Base-by-base conservation (phyloP, 371 early-diverging fungal species). In the Chytridium lagenaria region DNA sequence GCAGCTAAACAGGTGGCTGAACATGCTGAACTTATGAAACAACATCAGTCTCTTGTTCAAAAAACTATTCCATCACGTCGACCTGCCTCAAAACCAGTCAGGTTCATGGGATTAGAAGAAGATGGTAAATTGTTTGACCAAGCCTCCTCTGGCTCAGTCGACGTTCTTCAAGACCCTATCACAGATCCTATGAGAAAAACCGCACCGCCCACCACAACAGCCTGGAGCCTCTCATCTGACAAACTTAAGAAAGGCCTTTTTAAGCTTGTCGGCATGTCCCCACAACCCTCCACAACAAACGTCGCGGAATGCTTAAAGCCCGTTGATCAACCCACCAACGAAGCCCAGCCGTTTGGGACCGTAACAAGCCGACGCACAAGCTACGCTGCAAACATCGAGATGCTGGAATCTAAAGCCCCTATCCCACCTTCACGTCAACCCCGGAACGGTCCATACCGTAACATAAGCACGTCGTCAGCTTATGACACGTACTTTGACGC, bases 231-330 rank as follows among this genome's bases (percentile, higher is more conserved):
- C 19, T 26, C 69, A 50, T 50, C 69, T 10, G 69, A 68, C 28
- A 68, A 68, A 50, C 5, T 68, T 36, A 28, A 38, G 33, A 26
- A 50, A 36, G 69, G 69, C 2, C 34, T 68, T 26, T 19, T 68
- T 12, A 68, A 68, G n/a, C 34, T 68, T 10, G 69, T 68, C 55
- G 50, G 50, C 16, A 68, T 50, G 69, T 3, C 2, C 31, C 50
- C 2, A 52, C 69, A 33, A 52, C 69, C 7, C 7, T 16, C 50
- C 3, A 28, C 36, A 15, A n/a, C 34, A 10, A 10, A 10, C 16
- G 10, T 16, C 39, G 49, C 7, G 19, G 16, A 16, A 12, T n/a
- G 3, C 50, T 23, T 23, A 49, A 67, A 44, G 23, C 44, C 22
- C 40, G 5, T 44, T 16, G 50, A 28, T 28, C 19, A 40, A 15